Evolutionary conservation across 192 early-diverging fungal genomes (phyloP), one percentile per base, ranked within the genome.

Genomic region (Coemansia asiatica): DNA sequence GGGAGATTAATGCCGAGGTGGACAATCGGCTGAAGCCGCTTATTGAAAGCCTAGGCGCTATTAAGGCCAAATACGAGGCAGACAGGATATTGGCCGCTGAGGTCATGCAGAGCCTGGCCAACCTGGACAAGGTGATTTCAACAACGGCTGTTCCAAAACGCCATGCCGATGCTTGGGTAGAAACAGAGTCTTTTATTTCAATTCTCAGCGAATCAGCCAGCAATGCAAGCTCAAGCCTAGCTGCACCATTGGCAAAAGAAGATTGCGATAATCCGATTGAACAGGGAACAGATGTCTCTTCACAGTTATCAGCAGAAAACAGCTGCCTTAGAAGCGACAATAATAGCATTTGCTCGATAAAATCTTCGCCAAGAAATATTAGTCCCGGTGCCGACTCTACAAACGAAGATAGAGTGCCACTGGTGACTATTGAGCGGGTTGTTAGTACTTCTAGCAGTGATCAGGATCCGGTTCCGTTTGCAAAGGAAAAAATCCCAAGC

Each of bases 51-150:
- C 44, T 74, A 12, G 59, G 46, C n/a, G 58, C 57, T 0, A 44
- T 65, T 22, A 61, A 36, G 51, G 57, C 33, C 28, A 67, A 64
- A 50, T 68, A 51, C 44, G 72, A 64, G 18, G 51, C 51, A 25
- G 66, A 68, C 40, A 60, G 50, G 19, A 23, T 40, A 27, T 13
- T 60, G 5, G 62, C 56, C 21, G 21, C 54, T 35, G 54, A 65
- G 2, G 25, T 65, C 6, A 61, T 51, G 12, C 50, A 68, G 59
- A 31, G 72, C n/a, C n/a, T 68, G 62, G 46, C 54, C 13, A 22
- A 50, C 16, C 51, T 69, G 6, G 67, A 74, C 28, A 22, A 47
- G 25, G 62, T 65, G 23, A 36, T 74, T 33, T 54, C 71, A 18
- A 5, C 25, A 29, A 10, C 56, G 18, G 18, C 25, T 1, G 31